These are phyloP conservation scores for Ophiocordyceps camponoti-leonardi DNA, from an alignment of 2,329 filamentous ascomycete genomes.

Conservation along the genomic window DNA sequence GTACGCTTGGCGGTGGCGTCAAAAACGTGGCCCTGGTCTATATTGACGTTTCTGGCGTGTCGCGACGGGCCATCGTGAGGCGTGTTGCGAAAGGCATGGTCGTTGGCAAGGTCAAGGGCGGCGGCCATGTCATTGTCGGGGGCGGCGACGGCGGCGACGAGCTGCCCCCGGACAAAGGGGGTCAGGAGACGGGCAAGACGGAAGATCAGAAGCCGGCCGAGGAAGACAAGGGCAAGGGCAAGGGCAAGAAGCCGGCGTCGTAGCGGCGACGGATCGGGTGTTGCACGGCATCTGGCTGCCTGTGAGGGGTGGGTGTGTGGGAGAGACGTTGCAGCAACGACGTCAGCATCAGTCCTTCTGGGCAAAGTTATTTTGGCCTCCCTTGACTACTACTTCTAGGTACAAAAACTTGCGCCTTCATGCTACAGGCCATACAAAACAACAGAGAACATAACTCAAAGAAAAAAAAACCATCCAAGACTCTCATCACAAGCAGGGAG, in stretches of 20 bases:
- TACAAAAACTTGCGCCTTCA: no score
- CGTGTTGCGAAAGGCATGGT: constrained; percentile 95
- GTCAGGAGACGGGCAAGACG: constrained; percentile 10
- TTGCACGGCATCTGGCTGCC: background rate
- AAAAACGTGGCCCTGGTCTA: constrained; percentile 97
- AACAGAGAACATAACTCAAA: no score
- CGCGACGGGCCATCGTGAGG: constrained; percentile 76
- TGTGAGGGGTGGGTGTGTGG: no score
- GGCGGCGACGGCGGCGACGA: constrained; percentile 29
- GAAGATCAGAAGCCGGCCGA: background rate
- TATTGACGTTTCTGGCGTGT: constrained; percentile 89
- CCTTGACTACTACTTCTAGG: background rate
- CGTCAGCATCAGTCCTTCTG: background rate
- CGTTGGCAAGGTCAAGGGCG: constrained; percentile 59
- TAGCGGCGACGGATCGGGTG: background rate
- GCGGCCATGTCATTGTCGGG: constrained; percentile 57
- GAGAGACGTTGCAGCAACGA: background rate
- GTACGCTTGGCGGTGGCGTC: constrained; percentile 63
- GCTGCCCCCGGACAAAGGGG: background rate
- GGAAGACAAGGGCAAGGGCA: background rate
- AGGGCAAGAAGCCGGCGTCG: constrained; percentile 12
- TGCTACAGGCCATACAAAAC: no score
- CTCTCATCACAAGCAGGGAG: no score
- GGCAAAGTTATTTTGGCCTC: background rate
- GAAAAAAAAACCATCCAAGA: no score